A percentile compares a stretch with the other conserved stretches of the same genome.
Evolutionary conservation across 257 asterid genomes (phyloP).

Genomic region (Rubia yunnanensis): DNA sequence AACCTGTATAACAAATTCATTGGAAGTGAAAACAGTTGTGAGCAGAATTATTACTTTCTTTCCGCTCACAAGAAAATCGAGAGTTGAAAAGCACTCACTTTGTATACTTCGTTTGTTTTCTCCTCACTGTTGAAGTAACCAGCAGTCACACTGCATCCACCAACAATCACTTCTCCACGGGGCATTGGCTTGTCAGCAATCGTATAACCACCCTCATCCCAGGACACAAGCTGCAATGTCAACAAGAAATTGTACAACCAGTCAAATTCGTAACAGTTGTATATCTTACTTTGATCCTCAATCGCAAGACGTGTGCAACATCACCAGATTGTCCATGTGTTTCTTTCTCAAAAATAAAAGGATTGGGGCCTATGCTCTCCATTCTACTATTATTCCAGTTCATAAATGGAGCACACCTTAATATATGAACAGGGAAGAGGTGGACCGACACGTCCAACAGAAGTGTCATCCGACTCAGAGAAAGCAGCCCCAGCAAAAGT

Average conservation of each 20-base stretch:
- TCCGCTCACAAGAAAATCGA: not conserved
- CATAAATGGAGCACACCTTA: constrained; percentile 40
- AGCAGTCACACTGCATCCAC: constrained; percentile 82
- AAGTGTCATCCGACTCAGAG: constrained; percentile 73
- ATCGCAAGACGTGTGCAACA: not conserved
- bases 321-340: not conserved
- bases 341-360: not conserved
- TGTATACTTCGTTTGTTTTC: constrained; percentile 70
- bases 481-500: constrained; percentile 93
- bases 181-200: constrained; percentile 79
- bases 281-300: not conserved
- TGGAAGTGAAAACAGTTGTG: constrained; percentile 3
- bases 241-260: not conserved
- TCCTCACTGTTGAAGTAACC: constrained; percentile 79
- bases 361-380: not conserved
- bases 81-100: constrained; percentile 29
- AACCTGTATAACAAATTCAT: constrained; percentile 38
- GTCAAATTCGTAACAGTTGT: not conserved
- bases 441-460: constrained; percentile 95
- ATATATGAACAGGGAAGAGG: constrained; percentile 87
- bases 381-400: not conserved
- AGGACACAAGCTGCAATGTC: constrained; percentile 65
- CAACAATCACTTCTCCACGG: constrained; percentile 80
- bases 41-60: not conserved
- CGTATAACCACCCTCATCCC: constrained; percentile 93